Conservation (phyloP, 139 green algal genomes). For the Deuterostichococcus epilithicus region DNA sequence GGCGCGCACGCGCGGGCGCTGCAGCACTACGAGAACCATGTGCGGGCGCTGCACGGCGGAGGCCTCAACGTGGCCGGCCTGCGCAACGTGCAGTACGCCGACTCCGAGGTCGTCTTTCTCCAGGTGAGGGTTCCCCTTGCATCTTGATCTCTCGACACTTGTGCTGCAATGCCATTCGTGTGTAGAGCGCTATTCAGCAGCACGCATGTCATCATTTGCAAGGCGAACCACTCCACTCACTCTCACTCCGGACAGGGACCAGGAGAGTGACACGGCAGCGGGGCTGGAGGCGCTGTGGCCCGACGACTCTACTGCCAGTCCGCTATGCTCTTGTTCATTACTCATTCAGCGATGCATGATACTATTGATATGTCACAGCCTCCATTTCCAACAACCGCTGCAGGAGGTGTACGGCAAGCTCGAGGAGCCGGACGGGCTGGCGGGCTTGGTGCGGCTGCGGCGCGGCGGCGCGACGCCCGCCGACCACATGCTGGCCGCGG, state of each 20-base stretch:
- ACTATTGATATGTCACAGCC: too few species aligned
- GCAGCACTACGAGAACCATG: constrained; percentile 80
- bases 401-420: constrained; percentile 84
- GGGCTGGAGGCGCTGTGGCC: too few species aligned
- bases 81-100: constrained; percentile 35
- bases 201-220: too few species aligned
- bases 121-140: constrained; percentile 20
- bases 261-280: too few species aligned
- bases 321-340: too few species aligned
- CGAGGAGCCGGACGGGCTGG: constrained; percentile 88
- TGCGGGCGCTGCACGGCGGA: constrained; percentile 51
- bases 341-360: too few species aligned
- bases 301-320: too few species aligned
- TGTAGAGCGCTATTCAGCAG: too few species aligned
- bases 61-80: constrained; percentile 72
- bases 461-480: constrained; percentile 40
- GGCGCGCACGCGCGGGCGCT: constrained; percentile 82
- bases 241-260: too few species aligned
- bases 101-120: constrained; percentile 79
- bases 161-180: too few species aligned
- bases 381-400: not conserved
- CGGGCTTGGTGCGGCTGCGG: constrained; percentile 67
- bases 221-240: too few species aligned
- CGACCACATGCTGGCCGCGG: constrained; percentile 68
- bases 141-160: too few species aligned